A percentile compares a stretch with the other conserved stretches of the same genome.
Evolutionary conservation across 768 basidiomycete genomes (phyloP).

Genomic region (Phlebiopsis gigantea): DNA sequence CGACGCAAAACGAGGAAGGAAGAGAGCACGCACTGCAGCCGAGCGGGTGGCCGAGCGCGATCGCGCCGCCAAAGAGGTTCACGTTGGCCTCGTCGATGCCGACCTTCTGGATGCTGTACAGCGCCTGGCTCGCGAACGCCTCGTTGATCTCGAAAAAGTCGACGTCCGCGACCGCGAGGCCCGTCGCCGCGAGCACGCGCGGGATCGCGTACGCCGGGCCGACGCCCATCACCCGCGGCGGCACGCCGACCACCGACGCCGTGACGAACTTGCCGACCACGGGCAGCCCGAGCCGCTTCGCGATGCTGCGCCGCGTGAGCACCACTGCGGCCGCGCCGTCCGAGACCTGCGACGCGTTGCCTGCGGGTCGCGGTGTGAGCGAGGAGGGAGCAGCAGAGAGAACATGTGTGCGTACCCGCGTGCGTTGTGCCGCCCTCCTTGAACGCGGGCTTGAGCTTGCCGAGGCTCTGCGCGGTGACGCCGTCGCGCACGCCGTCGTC

Average conservation of each 20-base stretch:
- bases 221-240: conserved; percentile 86
- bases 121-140: conserved; percentile 81
- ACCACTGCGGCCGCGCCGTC: conserved; percentile 92
- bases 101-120: conserved; percentile 66
- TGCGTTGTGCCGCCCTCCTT: conserved; percentile 69
- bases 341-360: conserved; percentile 86
- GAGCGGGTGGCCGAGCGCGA: conserved; percentile 85
- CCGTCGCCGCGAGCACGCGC: conserved; percentile 58
- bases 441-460: conserved; percentile 87
- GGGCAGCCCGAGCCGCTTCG: conserved; percentile 78
- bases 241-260: conserved; percentile 69
- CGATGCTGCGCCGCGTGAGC: conserved; percentile 72
- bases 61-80: conserved; percentile 84
- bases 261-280: conserved; percentile 83
- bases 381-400: not conserved
- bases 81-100: conserved; percentile 74
- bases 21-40: conserved; percentile 60
- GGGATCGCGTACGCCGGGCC: conserved; percentile 90
- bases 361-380: conserved; percentile 23
- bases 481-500: conserved; percentile 89
- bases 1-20: not conserved
- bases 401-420: conserved; percentile 40
- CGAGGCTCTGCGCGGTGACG: conserved; percentile 70
- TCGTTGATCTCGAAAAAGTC: conserved; percentile 94
- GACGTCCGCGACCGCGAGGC: conserved; percentile 63